phyloP scores from a whole-genome alignment of 1,284 basidiomycete species.

The Melampsora americana region DNA sequence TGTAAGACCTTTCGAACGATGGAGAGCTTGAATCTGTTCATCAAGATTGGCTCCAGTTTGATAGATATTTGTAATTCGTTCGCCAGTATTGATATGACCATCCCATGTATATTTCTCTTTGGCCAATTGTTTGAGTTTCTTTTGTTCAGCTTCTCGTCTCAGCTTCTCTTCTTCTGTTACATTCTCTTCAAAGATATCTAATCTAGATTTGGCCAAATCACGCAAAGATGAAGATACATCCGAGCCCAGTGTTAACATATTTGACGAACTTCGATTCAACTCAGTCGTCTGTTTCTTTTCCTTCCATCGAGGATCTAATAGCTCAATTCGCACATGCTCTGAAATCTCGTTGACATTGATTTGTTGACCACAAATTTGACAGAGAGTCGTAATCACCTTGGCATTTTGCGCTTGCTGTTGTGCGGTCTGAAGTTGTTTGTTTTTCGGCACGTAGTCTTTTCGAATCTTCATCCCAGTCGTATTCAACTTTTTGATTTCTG shows the following conservation, averaged over 20 bases:
- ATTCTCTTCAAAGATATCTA: constrained; percentile 84
- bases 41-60: constrained; percentile 85
- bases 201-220: constrained; percentile 82
- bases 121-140: constrained; percentile 71
- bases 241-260: constrained; percentile 65
- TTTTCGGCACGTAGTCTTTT: constrained; percentile 89
- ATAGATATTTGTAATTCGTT: constrained; percentile 80
- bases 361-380: constrained; percentile 88
- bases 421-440: constrained; percentile 45
- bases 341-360: constrained; percentile 90
- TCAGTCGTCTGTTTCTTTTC: constrained; percentile 83
- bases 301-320: constrained; percentile 96
- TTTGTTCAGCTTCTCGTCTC: constrained; percentile 76
- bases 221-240: constrained; percentile 87
- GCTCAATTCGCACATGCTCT: constrained; percentile 97
- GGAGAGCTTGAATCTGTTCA: constrained; percentile 89
- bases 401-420: constrained; percentile 26
- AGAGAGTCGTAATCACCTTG: constrained; percentile 73
- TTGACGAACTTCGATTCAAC: constrained; percentile 80
- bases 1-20: constrained; percentile 76
- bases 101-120: constrained; percentile 92
- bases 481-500: constrained; percentile 48
- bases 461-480: constrained; percentile 81
- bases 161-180: constrained; percentile 74
- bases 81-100: constrained; percentile 85